These are phyloP conservation scores for Candida qinlingensis DNA, from an alignment of 805 yeast genomes.

Conservation along the genomic window DNA sequence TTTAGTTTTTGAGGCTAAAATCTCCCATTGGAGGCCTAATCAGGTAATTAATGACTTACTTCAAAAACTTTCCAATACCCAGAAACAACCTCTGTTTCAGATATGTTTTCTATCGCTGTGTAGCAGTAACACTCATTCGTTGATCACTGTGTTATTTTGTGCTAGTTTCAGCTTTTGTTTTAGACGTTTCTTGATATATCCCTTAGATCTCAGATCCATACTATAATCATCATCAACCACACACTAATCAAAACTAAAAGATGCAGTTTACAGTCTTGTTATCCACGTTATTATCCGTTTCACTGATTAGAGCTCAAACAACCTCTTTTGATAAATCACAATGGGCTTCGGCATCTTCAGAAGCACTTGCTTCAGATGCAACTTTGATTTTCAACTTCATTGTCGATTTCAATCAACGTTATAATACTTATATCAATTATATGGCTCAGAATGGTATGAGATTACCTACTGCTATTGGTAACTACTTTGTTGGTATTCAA, in stretches of 20 bases:
- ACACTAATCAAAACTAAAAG: not conserved
- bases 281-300: not conserved
- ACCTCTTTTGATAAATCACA: constrained; percentile 9
- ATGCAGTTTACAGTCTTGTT: not conserved
- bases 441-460: constrained; percentile 23
- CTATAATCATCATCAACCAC: not conserved
- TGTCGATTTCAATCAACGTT: constrained; percentile 15
- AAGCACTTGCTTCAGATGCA: constrained; percentile 19
- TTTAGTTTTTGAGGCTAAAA: constrained; percentile 4
- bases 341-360: constrained; percentile 17
- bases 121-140: not conserved
- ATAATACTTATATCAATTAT: constrained; percentile 13
- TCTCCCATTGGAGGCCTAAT: constrained; percentile 14
- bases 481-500: constrained; percentile 29
- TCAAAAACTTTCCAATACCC: constrained; percentile 6
- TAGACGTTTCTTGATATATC: not conserved
- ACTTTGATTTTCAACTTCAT: constrained; percentile 18
- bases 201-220: not conserved
- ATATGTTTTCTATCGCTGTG: not conserved
- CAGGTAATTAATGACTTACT: constrained; percentile 2
- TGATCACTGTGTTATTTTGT: too few relatives aligned
- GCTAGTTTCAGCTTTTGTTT: not conserved
- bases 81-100: not conserved
- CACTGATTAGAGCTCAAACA: constrained; percentile 3
- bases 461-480: constrained; percentile 30